Conservation (phyloP, 1,139 yeast genomes). For the Candida sanyaensis region DNA sequence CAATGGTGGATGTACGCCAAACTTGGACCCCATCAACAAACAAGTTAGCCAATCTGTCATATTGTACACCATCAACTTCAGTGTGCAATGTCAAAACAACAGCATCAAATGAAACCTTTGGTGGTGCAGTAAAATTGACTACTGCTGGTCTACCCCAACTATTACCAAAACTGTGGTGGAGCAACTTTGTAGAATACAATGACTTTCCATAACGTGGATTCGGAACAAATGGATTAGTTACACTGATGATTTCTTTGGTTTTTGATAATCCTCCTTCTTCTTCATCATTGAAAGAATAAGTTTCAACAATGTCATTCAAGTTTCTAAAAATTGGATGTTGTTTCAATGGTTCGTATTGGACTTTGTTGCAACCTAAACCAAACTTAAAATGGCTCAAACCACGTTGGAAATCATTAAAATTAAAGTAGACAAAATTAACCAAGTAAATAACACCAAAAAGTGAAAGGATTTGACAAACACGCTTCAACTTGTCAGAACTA, state of each 20-base stretch:
- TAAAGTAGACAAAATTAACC: not conserved
- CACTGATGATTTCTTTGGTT: slow-evolving; percentile 24
- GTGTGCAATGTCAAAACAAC: slow-evolving; percentile 64
- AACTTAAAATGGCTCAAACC: not conserved
- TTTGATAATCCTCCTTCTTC: not conserved
- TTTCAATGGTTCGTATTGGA: not conserved
- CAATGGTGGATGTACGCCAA: slow-evolving; percentile 87
- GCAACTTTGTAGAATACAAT: slow-evolving; percentile 24
- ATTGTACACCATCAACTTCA: slow-evolving; percentile 66
- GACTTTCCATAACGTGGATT: slow-evolving; percentile 31
- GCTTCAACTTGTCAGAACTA: not conserved
- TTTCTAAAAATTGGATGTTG: slow-evolving; percentile 10
- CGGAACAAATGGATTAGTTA: slow-evolving; percentile 32
- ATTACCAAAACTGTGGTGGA: slow-evolving; percentile 38
- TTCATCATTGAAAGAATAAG: not conserved
- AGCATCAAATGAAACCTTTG: slow-evolving; percentile 48
- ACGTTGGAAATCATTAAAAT: not conserved
- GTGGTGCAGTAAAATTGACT: slow-evolving; percentile 28
- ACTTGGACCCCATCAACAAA: slow-evolving; percentile 66
- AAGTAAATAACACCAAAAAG: not conserved
- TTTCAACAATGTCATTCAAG: slow-evolving; percentile 6
- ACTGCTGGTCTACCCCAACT: slow-evolving; percentile 39
- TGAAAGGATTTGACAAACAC: not conserved
- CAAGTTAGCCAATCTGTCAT: slow-evolving; percentile 73
- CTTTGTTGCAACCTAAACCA: not conserved